Base-by-base conservation (phyloP, 1,139 yeast genomes). In the Geotrichum australiense region DNA sequence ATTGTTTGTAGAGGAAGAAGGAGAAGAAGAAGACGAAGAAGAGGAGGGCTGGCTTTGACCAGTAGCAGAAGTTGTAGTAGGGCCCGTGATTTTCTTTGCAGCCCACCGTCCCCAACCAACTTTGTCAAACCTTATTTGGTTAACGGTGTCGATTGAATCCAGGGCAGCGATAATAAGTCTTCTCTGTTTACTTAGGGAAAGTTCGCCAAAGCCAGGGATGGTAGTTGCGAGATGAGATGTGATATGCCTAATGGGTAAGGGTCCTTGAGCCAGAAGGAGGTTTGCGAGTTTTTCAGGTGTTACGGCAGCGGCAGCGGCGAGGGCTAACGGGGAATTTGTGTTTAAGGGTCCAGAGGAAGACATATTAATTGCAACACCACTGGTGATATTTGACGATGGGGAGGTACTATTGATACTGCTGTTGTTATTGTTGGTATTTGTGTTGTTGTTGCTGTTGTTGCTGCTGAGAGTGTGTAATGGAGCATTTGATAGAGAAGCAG, bases 61-160 rank as follows among this genome's bases (percentile, higher is more conserved):
- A 16, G 2, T n/a, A 4, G 18, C 20, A 25, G 12, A 11, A 14
- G 25, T 21, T n/a, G 29, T n/a, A 3, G 15, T 35, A 3, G 32
- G 12, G 5, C 36, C 44, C 39, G 70, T 73, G 12, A 73, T 75
- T 39, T 70, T 65, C 47, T 78, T 70, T 5, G 89, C 94, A 21
- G 89, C 86, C 97, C 97, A 89, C 57, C 91, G 93, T 46, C 97
- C 97, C 97, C 97, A 89, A 19, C 96, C 96, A 30, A 87, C 87
- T 65, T 89, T 89, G 55, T 86, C 95, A 65, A 89, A 89, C 18
- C 82, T 76, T 14, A 71, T 64, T 46, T 71, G 69, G 46, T 80
- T 75, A 21, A 68, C 70, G 4, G 74, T 65, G 57, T 80, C 93
- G 12, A 81, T 82, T 41, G 69, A 61, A 54, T 86, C 96, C 66